Evolutionary conservation across 1,284 basidiomycete genomes (phyloP), one percentile per base, ranked within the genome.

Genomic region (Irpex sp.): DNA sequence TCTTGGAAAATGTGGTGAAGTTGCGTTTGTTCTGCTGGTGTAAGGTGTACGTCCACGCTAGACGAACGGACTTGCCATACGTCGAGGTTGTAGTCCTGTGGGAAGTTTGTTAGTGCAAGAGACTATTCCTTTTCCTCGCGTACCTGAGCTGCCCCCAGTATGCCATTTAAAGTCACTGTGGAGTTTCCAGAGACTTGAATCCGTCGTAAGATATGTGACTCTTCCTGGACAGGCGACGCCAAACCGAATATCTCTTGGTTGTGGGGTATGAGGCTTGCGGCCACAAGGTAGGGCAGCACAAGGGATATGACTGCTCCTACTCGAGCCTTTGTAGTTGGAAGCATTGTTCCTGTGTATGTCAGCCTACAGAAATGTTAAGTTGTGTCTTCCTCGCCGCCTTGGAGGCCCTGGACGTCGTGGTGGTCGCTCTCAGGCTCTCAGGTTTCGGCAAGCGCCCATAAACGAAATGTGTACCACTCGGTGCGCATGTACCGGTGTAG

Each of bases 51-150:
- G 35, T 71, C 70, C 64, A 71, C 60, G 37, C 69, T 62, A 15
- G 71, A 69, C 5, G 58, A 66, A 0, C 66, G 68, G 13, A 68
- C 67, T 37, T 69, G 69, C 75, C 74, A 76, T 1, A 76, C 62
- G 50, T 72, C 71, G 60, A 66, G 69, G 51, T 69, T 63, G 7
- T 61, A 56, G n/a, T 62, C 61, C 75, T 75, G 54, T 35, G 19
- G 8, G 55, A 13, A 39, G 15, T 43, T n/a, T 9, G 9, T 39
- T 17, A 8, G 43, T 17, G 47, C 39, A 31, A n/a, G 33, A 5
- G 49, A 31, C 8, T n/a, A 17, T 5, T 8, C 47, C 39, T 26
- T 11, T 47, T 46, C 13, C 21, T 47, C 17, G 26, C 66, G 37
- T 19, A 72, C 71, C 66, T 67, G 61, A 36, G 66, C 66, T 7